Base-by-base conservation (phyloP, 495 filamentous ascomycete genomes). In the Hyphodiscus hymeniophilus region DNA sequence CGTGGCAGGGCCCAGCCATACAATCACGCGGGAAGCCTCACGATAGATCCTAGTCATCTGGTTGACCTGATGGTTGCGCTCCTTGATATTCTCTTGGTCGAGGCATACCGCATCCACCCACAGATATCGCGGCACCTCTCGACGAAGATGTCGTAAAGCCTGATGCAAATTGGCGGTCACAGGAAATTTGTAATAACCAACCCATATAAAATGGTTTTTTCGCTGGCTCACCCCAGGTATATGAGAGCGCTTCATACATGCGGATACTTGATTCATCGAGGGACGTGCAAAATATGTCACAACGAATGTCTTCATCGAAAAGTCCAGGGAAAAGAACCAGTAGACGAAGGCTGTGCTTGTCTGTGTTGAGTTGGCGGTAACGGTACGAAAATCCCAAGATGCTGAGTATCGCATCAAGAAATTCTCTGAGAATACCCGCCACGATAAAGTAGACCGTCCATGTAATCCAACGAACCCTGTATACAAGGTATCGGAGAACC, bases 171-270 rank as follows among this genome's bases (percentile, higher is more conserved):
- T 57, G 8, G n/a, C 7, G 3, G 54, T 57, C n/a, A 33, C 30
- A 33, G 30, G 30, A n/a, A 33, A 33, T n/a, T 33, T 33, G 30
- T 33, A 33, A 33, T 7, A 7, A 33, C n/a, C 30, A 33, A 33
- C n/a, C 30, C 30, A 33, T 11, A 57, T 47, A 30, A 13, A 16
- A 24, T 51, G 51, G 13, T 30, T 10, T 17, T 22, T 13, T 8
- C n/a, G 3, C 24, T 13, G 39, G 18, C 3, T 51, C 42, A 11
- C 57, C 56, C 59, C 59, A 61, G 21, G 49, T 54, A 39, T 47
- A 47, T 42, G 44, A 47, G 7, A 47, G 18, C 13, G 44, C 44
- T 30, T 47, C 44, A 33, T 57, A 57, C n/a, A 8, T 7, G n/a
- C n/a, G 30, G 30, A n/a, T 8, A 7, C 30, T 33, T 33, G 3